phyloP scores from a whole-genome alignment of 495 filamentous ascomycete genomes.

The Viridothelium virens region DNA sequence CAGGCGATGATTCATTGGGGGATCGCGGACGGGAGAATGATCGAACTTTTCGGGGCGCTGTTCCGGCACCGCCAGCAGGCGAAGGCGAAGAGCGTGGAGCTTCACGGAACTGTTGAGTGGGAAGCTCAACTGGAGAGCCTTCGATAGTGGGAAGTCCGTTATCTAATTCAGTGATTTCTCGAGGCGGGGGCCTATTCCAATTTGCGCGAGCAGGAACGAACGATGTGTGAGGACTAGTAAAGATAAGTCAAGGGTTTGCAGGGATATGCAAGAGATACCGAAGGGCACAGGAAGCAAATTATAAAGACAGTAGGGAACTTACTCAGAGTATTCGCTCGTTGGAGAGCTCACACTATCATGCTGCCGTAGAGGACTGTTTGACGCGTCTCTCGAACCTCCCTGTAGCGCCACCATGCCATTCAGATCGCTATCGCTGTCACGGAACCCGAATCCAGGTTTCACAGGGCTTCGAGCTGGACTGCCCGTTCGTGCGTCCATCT shows the following conservation, averaged over 20 bases:
- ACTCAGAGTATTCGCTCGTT: constrained; percentile 65
- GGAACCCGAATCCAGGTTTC: constrained; percentile 35
- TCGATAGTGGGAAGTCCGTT: constrained; percentile 29
- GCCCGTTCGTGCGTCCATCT: constrained; percentile 67
- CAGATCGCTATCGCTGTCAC: constrained; percentile 61
- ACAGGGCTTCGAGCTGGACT: constrained; percentile 37
- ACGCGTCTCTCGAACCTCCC: constrained; percentile 37
- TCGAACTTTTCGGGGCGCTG: constrained; percentile 4
- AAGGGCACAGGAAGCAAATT: too few relatives aligned
- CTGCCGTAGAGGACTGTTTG: constrained; percentile 23
- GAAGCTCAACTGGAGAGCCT: constrained; percentile 40
- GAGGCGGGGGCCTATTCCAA: constrained; percentile 40
- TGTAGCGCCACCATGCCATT: constrained; percentile 62
- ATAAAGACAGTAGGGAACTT: constrained; percentile 37
- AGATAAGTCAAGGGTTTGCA: neutral
- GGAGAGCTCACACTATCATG: constrained; percentile 35
- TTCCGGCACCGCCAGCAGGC: constrained; percentile 20
- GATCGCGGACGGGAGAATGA: constrained; percentile 25
- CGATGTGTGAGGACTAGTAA: constrained; percentile 17
- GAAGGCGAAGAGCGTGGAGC: constrained; percentile 28
- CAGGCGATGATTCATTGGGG: constrained; percentile 25
- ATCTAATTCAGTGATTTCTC: constrained; percentile 20
- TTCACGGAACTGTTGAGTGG: constrained; percentile 13
- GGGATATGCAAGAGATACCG: too few relatives aligned
- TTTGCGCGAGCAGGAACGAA: constrained; percentile 46